Evolutionary conservation across 2,329 filamentous ascomycete genomes (phyloP), one percentile per base, ranked within the genome.

Genomic region (Fusarium napiforme): DNA sequence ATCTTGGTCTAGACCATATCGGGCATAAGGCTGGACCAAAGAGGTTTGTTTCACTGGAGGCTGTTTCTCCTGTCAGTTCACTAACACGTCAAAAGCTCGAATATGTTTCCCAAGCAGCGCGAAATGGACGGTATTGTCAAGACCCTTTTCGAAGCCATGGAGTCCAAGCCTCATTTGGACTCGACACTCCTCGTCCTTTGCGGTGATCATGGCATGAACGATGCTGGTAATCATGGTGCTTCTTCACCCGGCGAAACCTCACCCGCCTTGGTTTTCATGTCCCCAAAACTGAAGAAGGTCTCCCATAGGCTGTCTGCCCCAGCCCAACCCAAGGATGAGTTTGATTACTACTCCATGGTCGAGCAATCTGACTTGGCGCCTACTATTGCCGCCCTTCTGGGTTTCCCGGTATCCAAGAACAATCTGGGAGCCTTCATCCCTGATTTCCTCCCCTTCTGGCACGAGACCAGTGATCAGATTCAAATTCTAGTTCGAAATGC

Each of bases 151-250:
- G 84, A 87, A 18, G 92, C 93, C 11, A 93, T 99, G 73, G 88
- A 93, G 78, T 87, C 87, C 8, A 84, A 93, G 63, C 80, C 87
- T 3, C 92, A 97, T 81, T 89, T 98, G 2, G 80, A 89, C 37
- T 93, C 93, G 9, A 95, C 96, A 0, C 84, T 99, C 4, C 88
- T 99, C 50, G 91, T 99, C 7, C 84, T 99, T 11, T 94, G 92
- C 64, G 96, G 96, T 63, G 97, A 99, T 78, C 96, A 99, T 80
- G 96, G 96, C n/a, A 99, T 99, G 96, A 99, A 98, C 76, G 96
- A 98, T 77, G 96, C 94, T 26, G 96, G 96, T 5, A 98, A 98
- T 75, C 96, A 99, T 80, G 96, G 96, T 36, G 96, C 96, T 43
- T 98, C 96, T 15, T 95, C 95, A 1, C 90, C 94, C 4, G 96